Evolutionary conservation across 2,329 filamentous ascomycete species (phyloP).

Genomic region (Penicillium sp.): DNA sequence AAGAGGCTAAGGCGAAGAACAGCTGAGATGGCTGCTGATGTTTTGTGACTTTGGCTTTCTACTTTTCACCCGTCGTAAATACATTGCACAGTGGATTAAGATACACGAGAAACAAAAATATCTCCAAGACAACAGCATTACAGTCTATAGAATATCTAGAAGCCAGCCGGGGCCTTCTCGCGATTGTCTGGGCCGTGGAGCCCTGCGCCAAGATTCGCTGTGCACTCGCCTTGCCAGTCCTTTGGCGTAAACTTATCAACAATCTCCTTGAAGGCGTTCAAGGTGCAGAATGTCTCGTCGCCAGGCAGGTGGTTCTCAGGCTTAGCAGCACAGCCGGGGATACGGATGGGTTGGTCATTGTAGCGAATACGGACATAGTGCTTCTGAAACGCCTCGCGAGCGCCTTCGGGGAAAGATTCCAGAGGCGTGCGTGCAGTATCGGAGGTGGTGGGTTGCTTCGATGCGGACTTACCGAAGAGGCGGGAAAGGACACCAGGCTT

Average conservation of each 20-base stretch:
- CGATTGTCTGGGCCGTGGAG: constrained; percentile 47
- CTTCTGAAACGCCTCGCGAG: constrained; percentile 41
- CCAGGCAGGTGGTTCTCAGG: constrained; percentile 80
- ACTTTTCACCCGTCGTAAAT: not conserved
- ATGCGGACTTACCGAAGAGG: constrained; percentile 21
- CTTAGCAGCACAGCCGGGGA: constrained; percentile 72
- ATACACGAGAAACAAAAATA: not conserved
- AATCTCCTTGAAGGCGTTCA: constrained; percentile 87
- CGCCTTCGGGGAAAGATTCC: constrained; percentile 27
- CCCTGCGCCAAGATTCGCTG: constrained; percentile 54
- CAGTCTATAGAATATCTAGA: constrained; percentile 23
- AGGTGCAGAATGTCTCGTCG: constrained; percentile 84
- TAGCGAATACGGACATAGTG: constrained; percentile 90
- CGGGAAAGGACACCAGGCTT: constrained; percentile 32
- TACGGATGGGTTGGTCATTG: constrained; percentile 76
- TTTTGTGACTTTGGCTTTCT: too few species aligned
- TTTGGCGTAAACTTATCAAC: constrained; percentile 85
- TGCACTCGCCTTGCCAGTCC: constrained; percentile 69
- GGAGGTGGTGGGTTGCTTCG: constrained; percentile 19
- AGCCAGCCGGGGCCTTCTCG: constrained; percentile 37
- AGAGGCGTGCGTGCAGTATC: constrained; percentile 34
- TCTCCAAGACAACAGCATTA: not conserved
- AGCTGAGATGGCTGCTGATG: not conserved
- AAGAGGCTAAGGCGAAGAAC: constrained; percentile 8
- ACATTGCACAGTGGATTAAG: not conserved